Base-by-base conservation (phyloP, 2,329 filamentous ascomycete species). In the Fusarium sp. region DNA sequence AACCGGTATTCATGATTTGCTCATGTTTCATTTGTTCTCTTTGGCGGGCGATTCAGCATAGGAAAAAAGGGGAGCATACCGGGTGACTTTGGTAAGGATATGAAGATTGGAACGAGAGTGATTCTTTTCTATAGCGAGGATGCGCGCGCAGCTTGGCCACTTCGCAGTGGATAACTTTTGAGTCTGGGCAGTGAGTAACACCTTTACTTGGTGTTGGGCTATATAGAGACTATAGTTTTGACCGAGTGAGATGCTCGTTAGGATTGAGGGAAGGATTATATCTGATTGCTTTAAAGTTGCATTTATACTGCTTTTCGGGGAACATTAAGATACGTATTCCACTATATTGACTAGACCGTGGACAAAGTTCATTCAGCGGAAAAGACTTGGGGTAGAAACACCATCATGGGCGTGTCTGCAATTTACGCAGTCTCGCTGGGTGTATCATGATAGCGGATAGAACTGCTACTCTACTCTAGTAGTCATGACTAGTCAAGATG, bases 1-100 rank as follows among this genome's bases (percentile, higher is more conserved):
- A 76, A 71, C 58, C 67, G 73, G 73, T 68, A 75, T 69, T 69
- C 58, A 66, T 75, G 70, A 60, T 66, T 67, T 68, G 66, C 68
- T 68, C 62, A 66, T 73, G 59, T 74, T 73, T 74, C 50, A 44
- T 70, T 67, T 69, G 50, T 74, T 58, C 62, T 68, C 67, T 59
- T 66, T 53, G 71, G 62, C 61, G 71, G 67, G 67, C 67, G 70
- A 66, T 72, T 47, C 16, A 73, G 64, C 67, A 73, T 67, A 71
- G 65, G 64, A 68, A 66, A 63, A 52, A 56, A 60, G 53, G 61
- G 67, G 66, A 70, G 67, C 67, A 66, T 70, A 55, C 56, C 53
- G 24, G 61, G 49, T 62, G 61, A 65, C 55, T 70, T 64, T 47
- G 58, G 61, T 50, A 50, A 54, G 65, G 46, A 47, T 47, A 38